phyloP scores from a whole-genome alignment of 768 basidiomycete species.

The Termitomyces sp. region DNA sequence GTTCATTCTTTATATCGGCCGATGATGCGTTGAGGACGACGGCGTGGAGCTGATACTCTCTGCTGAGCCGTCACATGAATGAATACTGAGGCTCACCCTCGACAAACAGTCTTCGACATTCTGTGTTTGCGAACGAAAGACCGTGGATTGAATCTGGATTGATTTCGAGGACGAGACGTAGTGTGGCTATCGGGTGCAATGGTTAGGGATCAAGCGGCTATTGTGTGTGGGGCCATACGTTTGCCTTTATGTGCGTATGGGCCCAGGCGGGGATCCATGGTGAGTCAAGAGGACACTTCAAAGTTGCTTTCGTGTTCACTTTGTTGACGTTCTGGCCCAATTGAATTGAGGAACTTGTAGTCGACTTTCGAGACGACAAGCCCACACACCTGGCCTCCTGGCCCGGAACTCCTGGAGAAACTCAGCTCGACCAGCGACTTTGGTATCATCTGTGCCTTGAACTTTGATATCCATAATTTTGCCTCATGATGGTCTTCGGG shows the following conservation, averaged over 20 bases:
- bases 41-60: conserved; percentile 41
- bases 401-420: conserved; percentile 78
- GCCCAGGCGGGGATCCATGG: conserved; percentile 74
- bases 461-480: conserved; percentile 48
- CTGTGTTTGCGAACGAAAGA: conserved; percentile 71
- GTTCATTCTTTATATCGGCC: conserved; percentile 42
- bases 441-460: conserved; percentile 42
- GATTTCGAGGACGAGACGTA: conserved; percentile 66
- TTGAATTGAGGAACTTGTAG: background rate
- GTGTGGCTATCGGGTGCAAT: conserved; percentile 38
- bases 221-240: conserved; percentile 32
- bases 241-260: conserved; percentile 34
- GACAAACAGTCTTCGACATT: conserved; percentile 69
- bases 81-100: conserved; percentile 39
- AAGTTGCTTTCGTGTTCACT: conserved; percentile 76
- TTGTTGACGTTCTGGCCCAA: conserved; percentile 74
- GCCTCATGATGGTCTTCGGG: conserved; percentile 42
- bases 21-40: conserved; percentile 45
- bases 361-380: background rate
- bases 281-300: conserved; percentile 53
- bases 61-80: background rate
- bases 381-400: conserved; percentile 67
- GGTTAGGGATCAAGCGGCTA: background rate
- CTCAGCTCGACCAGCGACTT: conserved; percentile 52
- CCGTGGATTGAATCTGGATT: conserved; percentile 63